Evolutionary conservation across 352 stramenopile species (phyloP), one percentile per base, ranked within the genome.

Genomic region (Phytophthora fragariae): DNA sequence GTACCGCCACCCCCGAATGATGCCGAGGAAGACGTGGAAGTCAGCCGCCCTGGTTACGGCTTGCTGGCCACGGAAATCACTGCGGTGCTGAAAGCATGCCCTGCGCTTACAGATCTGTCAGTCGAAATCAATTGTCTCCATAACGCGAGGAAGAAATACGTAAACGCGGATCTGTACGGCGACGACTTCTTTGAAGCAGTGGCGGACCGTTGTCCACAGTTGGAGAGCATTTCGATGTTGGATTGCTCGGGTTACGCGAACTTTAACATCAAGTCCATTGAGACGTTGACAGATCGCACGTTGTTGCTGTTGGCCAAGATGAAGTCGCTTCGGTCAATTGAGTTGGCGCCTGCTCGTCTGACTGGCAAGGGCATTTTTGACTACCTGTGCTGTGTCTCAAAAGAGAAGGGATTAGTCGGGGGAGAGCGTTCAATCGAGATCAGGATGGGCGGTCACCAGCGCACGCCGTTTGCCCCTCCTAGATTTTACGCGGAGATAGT

Each of bases 181-280:
- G 60, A 77, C 7, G 69, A 73, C 5, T 79, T 65, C n/a, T 65
- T 44, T 44, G 44, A 56, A 8, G 19, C 44, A 35, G 21, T 47
- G 17, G 58, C 58, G 9, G 46, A 46, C 2, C 21, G 54, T 29
- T 64, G 44, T 17, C 57, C 57, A 3, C 15, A 31, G 19, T 19
- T 64, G 19, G 17, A 72, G 39, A 53, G 62, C 2, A 73, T 83
- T 14, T 39, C 72, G 35, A 55, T 56, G 5, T 44, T n/a, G 19
- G 29, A 49, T 10, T 76, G 59, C 35, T 59, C 68, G 15, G 56
- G 58, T 7, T 52, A 37, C 0, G 62, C 73, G 15, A 41, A 65
- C 3, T 49, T 69, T 10, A 69, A 66, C 21, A 47, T 75, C 33
- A 57, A 73, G 14, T 72, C 70, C 46, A 70, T 68, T 15, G 29